Evolutionary conservation across 1,139 yeast genomes (phyloP).

Genomic region (Hyphopichia fennica): DNA sequence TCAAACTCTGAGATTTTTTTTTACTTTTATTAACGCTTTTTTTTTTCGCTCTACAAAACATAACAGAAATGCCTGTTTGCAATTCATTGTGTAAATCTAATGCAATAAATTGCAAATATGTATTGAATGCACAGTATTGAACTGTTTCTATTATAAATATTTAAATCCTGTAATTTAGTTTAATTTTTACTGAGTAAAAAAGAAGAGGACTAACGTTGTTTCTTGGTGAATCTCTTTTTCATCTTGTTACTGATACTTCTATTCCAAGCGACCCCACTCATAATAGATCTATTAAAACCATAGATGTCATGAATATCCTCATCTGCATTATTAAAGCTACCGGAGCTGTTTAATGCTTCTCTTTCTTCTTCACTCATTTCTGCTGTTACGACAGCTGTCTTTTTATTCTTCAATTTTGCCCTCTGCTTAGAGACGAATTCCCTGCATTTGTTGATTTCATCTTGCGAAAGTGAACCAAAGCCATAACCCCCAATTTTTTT

Average conservation of each 20-base stretch:
- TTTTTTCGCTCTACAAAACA: no score
- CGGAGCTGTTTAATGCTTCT: conserved; percentile 28
- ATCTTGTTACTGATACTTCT: conserved; percentile 51
- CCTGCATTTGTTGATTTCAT: conserved; percentile 75
- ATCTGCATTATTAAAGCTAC: conserved; percentile 14
- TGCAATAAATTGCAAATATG: no score
- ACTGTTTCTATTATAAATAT: no score
- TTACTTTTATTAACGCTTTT: no score
- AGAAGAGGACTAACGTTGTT: conserved; percentile 8
- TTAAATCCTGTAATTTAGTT: no score
- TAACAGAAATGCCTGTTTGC: no score
- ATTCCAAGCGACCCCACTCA: conserved; percentile 61
- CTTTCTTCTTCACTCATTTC: conserved; percentile 44
- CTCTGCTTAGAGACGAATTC: conserved; percentile 71
- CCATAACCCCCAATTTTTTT: conserved; percentile 68
- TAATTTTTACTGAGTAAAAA: no score
- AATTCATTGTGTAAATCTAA: no score
- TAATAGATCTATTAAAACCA: conserved; percentile 51
- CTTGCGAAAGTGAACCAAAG: conserved; percentile 75
- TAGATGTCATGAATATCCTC: conserved; percentile 46
- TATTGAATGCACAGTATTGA: no score
- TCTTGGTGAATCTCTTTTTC: conserved; percentile 39
- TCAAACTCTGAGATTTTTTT: background rate
- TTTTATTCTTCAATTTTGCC: conserved; percentile 41
- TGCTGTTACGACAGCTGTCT: conserved; percentile 26